Evolutionary conservation across 2,329 filamentous ascomycete genomes (phyloP).

Genomic region (Amauroascus niger): DNA sequence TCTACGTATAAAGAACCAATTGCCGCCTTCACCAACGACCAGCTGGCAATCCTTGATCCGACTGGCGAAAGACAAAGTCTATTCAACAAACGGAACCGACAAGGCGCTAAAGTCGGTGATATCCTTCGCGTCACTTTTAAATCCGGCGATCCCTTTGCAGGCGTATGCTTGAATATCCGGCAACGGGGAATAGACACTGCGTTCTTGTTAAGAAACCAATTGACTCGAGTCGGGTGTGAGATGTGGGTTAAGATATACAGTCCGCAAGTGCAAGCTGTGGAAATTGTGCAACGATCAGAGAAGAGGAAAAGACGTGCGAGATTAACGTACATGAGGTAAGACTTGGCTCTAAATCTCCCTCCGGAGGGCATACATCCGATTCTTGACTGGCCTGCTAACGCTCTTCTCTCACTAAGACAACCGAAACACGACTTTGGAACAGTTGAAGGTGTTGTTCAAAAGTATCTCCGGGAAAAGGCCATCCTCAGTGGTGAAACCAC

Average conservation of each 20-base stretch:
- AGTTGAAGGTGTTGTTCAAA: slow-evolving; percentile 67
- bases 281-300: slow-evolving; percentile 77
- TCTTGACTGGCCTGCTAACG: neutral
- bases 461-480: slow-evolving; percentile 49
- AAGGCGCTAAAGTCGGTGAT: slow-evolving; percentile 75
- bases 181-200: slow-evolving; percentile 81
- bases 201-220: slow-evolving; percentile 72
- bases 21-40: slow-evolving; percentile 53
- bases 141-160: slow-evolving; percentile 79
- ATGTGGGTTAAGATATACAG: slow-evolving; percentile 97
- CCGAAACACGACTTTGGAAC: slow-evolving; percentile 78
- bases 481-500: slow-evolving; percentile 3
- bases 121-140: slow-evolving; percentile 81
- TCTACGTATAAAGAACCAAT: slow-evolving; percentile 53
- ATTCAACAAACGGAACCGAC: slow-evolving; percentile 64
- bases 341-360: slow-evolving; percentile 10
- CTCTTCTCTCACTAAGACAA: slow-evolving; percentile 38
- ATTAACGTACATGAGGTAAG: slow-evolving; percentile 75
- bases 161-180: slow-evolving; percentile 78
- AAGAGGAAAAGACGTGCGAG: slow-evolving; percentile 80
- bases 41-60: slow-evolving; percentile 70
- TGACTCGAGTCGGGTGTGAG: slow-evolving; percentile 82
- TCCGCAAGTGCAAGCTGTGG: slow-evolving; percentile 79
- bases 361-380: neutral
- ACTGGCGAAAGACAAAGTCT: slow-evolving; percentile 71